phyloP scores from a whole-genome alignment of 176 grass and related monocot species.

The Musa schizocarpa region DNA sequence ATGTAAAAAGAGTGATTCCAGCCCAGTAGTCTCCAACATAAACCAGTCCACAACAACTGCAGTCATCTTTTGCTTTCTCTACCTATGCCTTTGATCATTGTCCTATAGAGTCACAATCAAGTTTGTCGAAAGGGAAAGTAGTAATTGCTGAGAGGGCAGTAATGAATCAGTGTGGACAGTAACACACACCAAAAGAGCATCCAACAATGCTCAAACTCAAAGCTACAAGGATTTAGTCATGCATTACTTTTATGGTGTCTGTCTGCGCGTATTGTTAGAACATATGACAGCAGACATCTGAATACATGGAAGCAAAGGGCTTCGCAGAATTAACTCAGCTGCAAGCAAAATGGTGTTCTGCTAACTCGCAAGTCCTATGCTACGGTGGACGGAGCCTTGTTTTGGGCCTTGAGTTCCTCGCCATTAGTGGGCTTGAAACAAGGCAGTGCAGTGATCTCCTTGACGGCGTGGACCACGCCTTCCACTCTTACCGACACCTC shows the following conservation, averaged over 20 bases:
- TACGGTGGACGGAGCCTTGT: not conserved
- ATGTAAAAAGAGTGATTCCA: not conserved
- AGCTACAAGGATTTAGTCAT: not conserved
- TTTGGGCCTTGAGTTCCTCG: not conserved
- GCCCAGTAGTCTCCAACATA: not conserved
- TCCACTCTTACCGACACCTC: slow-evolving; percentile 64
- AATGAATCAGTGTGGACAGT: too few species aligned
- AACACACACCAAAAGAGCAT: too few species aligned
- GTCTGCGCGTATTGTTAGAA: too few species aligned
- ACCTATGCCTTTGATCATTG: not conserved
- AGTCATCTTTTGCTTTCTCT: not conserved
- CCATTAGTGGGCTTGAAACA: not conserved
- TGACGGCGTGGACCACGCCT: slow-evolving; percentile 42
- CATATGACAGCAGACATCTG: too few species aligned
- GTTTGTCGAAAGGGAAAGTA: too few species aligned
- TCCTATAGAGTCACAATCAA: too few species aligned
- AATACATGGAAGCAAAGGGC: not conserved
- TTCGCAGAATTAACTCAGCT: not conserved
- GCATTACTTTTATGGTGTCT: not conserved
- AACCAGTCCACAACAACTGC: not conserved
- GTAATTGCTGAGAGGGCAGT: too few species aligned
- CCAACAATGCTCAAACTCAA: too few species aligned
- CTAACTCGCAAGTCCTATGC: not conserved
- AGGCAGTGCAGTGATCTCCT: not conserved
- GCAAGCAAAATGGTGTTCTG: not conserved